Base-by-base conservation (phyloP, 805 yeast species). In the Clavispora santaluciae region DNA sequence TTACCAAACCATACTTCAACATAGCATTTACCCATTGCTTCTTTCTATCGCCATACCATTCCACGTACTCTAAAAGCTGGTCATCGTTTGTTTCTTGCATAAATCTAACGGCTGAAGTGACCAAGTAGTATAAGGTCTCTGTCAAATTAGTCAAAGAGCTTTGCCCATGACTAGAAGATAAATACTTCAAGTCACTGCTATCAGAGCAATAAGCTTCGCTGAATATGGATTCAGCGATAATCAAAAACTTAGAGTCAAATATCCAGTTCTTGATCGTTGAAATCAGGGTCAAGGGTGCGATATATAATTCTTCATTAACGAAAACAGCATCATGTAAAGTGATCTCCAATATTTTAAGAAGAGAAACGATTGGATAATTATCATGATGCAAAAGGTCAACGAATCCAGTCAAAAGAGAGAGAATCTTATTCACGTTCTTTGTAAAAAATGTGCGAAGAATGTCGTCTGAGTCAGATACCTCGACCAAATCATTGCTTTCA, bases 1-100 rank as follows among this genome's bases (percentile, higher is more conserved):
- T 64, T 28, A 72, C 68, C 36, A 75, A 64, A 6, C 73, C 72
- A 40, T 75, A 57, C n/a, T 67, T 55, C 10, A 82, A 70, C 42
- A 87, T 60, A 3, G 73, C 66, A 17, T 68, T 63, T 10, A 83
- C 76, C 96, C 96, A 89, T 10, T 57, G 47, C 8, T 44, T 39
- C 42, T 60, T 64, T 23, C 61, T 55, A 3, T 33, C 33, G 4
- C 51, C 54, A 44, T 64, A 68, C 73, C 73, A 70, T 21, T 42
- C 46, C 15, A 43, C 17, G 40, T 68, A 67, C 12, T 58, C 63
- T 6, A 45, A 44, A 16, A 59, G 50, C 33, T 62, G 63, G 12
- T 50, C 51, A 25, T 57, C 57, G 22, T 55, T 41, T 2, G 50
- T 40, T 18, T 49, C 61, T 40, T 60, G 49, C 71, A 66, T 66